Evolutionary conservation across 805 yeast genomes (phyloP).

Genomic region (Lipomyces starkeyi): DNA sequence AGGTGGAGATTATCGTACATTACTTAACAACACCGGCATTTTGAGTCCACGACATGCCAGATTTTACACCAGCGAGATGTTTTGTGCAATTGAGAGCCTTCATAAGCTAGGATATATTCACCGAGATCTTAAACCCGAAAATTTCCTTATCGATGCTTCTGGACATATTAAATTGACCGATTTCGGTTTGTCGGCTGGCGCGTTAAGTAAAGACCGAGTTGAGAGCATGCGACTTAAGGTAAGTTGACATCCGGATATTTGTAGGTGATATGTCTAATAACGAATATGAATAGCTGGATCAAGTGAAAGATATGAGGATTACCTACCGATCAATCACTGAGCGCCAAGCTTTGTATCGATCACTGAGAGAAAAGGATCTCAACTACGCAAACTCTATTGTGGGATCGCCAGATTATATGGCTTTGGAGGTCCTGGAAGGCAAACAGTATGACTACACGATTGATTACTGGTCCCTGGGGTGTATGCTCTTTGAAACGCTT

Average conservation of each 20-base stretch:
- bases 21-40: conserved; percentile 90
- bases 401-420: conserved; percentile 99
- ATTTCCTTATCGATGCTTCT: conserved; percentile 72
- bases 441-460: conserved; percentile 92
- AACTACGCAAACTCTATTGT: conserved; percentile 94
- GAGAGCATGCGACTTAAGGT: conserved; percentile 84
- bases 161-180: conserved; percentile 90
- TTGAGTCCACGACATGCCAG: conserved; percentile 94
- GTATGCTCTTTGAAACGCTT: conserved; percentile 93
- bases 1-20: conserved; percentile 97
- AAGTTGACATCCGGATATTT: conserved; percentile 2
- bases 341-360: conserved; percentile 83
- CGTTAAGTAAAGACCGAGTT: conserved; percentile 88
- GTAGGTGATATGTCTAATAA: neutral
- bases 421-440: conserved; percentile 94
- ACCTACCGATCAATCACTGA: conserved; percentile 74
- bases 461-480: conserved; percentile 98
- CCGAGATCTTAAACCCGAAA: conserved; percentile 94
- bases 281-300: conserved; percentile 52
- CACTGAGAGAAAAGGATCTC: conserved; percentile 71
- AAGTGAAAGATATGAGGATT: conserved; percentile 76
- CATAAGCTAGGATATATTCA: conserved; percentile 97
- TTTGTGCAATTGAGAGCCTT: conserved; percentile 88
- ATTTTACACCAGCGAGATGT: conserved; percentile 95
- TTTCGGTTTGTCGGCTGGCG: conserved; percentile 96